These are phyloP conservation scores for Alternaria triticimaculans DNA, from an alignment of 2,329 filamentous ascomycete genomes.

Conservation along the genomic window DNA sequence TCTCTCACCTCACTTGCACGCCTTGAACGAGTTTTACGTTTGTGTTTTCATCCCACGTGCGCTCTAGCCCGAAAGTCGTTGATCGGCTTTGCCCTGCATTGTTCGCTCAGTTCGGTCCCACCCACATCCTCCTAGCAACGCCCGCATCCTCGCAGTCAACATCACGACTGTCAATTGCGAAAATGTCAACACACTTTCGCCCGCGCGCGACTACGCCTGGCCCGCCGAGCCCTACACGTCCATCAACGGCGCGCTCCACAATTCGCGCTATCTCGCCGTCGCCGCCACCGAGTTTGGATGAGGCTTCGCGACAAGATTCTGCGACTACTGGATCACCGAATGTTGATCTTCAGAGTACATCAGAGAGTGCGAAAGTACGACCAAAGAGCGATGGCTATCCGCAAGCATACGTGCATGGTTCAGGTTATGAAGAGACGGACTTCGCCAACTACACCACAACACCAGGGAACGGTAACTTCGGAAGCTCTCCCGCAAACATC, in stretches of 20 bases:
- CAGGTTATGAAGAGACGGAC: not conserved
- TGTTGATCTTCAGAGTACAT: not conserved
- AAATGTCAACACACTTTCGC: constrained; percentile 9
- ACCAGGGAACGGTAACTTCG: not conserved
- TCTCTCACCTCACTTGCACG: not conserved
- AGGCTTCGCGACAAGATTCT: constrained; percentile 8
- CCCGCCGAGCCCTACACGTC: constrained; percentile 23
- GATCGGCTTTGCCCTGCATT: constrained; percentile 2
- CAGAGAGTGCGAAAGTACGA: not conserved
- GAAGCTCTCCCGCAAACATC: not conserved
- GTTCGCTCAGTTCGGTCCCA: not conserved
- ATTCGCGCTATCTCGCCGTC: constrained; percentile 40
- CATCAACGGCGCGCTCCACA: constrained; percentile 30
- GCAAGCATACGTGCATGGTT: not conserved
- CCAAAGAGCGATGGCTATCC: not conserved
- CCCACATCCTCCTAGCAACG: not conserved
- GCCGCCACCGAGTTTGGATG: constrained; percentile 22
- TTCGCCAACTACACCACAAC: not conserved
- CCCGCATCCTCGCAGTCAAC: not conserved
- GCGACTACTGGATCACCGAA: constrained; percentile 4
- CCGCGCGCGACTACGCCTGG: constrained; percentile 18
- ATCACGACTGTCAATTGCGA: not conserved
- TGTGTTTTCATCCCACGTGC: not conserved
- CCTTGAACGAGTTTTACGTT: not conserved
- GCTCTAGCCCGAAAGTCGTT: not conserved